These are phyloP conservation scores for Trametes versicolor DNA, from an alignment of 1,284 basidiomycete species.

Conservation along the genomic window DNA sequence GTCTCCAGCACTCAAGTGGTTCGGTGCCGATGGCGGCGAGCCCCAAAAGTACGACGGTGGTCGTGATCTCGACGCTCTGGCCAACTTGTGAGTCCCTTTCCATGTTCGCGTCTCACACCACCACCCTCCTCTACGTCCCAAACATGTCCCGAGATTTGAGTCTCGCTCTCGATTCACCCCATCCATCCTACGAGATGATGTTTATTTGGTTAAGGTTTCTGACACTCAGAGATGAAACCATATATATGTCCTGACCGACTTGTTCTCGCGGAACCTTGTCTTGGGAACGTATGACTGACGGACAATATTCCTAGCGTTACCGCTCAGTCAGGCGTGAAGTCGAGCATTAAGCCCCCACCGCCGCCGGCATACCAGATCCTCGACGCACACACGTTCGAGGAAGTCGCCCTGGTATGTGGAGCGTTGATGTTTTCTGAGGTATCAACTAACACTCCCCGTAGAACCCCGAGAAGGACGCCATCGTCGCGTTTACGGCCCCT, in stretches of 20 bases:
- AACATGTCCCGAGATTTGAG: background rate
- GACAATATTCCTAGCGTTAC: slow-evolving; percentile 64
- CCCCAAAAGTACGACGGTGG: slow-evolving; percentile 80
- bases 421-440: too few species aligned
- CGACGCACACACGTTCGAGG: slow-evolving; percentile 78
- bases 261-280: too few species aligned
- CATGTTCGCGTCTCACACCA: background rate
- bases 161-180: background rate
- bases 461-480: slow-evolving; percentile 83
- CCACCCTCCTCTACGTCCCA: background rate
- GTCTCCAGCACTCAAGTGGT: slow-evolving; percentile 88
- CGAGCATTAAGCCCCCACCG: slow-evolving; percentile 86
- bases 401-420: slow-evolving; percentile 70
- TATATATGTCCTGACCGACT: slow-evolving; percentile 17
- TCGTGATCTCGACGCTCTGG: slow-evolving; percentile 85
- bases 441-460: slow-evolving; percentile 41
- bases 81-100: slow-evolving; percentile 67
- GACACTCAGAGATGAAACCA: slow-evolving; percentile 30
- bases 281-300: background rate
- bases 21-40: slow-evolving; percentile 71
- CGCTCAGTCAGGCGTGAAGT: slow-evolving; percentile 82
- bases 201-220: slow-evolving; percentile 34
- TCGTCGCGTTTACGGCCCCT: slow-evolving; percentile 92
- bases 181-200: slow-evolving; percentile 23
- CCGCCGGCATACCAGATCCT: slow-evolving; percentile 79